Conservation (phyloP, 805 yeast species). For the Monosporozyma siamensis region DNA sequence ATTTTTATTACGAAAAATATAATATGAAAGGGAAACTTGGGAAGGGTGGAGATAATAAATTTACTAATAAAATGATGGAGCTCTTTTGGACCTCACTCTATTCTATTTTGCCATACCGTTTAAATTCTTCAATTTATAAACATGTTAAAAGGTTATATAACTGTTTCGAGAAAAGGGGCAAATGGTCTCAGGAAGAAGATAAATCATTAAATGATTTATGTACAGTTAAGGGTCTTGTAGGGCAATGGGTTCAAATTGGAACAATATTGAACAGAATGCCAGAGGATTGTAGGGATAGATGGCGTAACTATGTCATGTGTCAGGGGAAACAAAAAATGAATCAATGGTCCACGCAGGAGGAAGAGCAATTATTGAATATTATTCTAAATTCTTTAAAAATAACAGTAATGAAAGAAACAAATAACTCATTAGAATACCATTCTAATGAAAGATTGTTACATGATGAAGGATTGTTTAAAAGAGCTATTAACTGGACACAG, state of each 20-base stretch:
- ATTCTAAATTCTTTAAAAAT: conserved; percentile 29
- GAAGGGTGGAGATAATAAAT: conserved; percentile 27
- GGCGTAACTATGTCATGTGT: conserved; percentile 87
- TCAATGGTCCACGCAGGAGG: conserved; percentile 70
- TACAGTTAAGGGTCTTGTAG: conserved; percentile 42
- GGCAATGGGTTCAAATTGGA: conserved; percentile 84
- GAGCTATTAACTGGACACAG: conserved; percentile 71
- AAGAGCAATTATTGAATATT: conserved; percentile 43
- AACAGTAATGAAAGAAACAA: conserved; percentile 3
- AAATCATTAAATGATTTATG: conserved; percentile 48
- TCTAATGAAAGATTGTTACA: conserved; percentile 5
- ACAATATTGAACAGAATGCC: conserved; percentile 77
- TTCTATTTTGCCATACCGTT: conserved; percentile 64
- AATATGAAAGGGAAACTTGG: too few species aligned
- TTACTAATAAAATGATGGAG: background rate
- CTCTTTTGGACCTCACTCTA: conserved; percentile 73
- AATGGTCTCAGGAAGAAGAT: conserved; percentile 77
- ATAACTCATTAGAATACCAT: background rate
- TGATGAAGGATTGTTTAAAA: conserved; percentile 12
- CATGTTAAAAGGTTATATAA: conserved; percentile 82
- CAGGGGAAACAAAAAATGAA: conserved; percentile 59
- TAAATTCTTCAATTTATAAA: conserved; percentile 77
- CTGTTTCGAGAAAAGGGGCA: conserved; percentile 73
- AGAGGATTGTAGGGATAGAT: conserved; percentile 88
- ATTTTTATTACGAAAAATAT: conserved; percentile 55